A percentile compares a stretch with the other conserved stretches of the same genome.
Evolutionary conservation across 2,329 filamentous ascomycete species (phyloP).

Genomic region (Ascocoryne sarcoides): DNA sequence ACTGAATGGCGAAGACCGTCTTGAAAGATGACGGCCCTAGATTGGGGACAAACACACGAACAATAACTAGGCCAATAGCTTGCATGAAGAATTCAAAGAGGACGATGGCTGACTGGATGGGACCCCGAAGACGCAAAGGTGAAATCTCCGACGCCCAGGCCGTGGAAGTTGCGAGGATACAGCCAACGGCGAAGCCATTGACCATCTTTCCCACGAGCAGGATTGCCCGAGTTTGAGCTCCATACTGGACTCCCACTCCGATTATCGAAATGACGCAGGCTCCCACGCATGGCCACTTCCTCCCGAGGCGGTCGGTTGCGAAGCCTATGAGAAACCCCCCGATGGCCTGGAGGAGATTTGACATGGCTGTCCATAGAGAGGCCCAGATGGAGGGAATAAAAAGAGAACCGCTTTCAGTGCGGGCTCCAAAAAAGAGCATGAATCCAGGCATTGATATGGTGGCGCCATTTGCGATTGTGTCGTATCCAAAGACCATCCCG

Average conservation of each 20-base stretch:
- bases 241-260: slow-evolving; percentile 13
- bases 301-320: slow-evolving; percentile 11
- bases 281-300: slow-evolving; percentile 12
- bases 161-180: slow-evolving; percentile 10
- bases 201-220: slow-evolving; percentile 16
- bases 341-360: slow-evolving; percentile 11
- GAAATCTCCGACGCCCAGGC: slow-evolving; percentile 14
- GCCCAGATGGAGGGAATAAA: slow-evolving; percentile 17
- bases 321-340: slow-evolving; percentile 12
- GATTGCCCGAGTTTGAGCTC: slow-evolving; percentile 7
- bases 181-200: slow-evolving; percentile 15
- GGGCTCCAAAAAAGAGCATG: slow-evolving; percentile 11
- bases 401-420: slow-evolving; percentile 15
- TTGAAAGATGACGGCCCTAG: slow-evolving; percentile 10
- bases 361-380: slow-evolving; percentile 16
- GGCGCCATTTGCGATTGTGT: slow-evolving; percentile 14
- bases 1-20: slow-evolving; percentile 18
- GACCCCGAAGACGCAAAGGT: slow-evolving; percentile 11
- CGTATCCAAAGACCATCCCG: slow-evolving; percentile 12
- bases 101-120: slow-evolving; percentile 15
- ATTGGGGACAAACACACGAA: slow-evolving; percentile 13
- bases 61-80: slow-evolving; percentile 11
- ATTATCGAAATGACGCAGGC: slow-evolving; percentile 8
- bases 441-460: slow-evolving; percentile 15
- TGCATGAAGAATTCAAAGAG: slow-evolving; percentile 16